Conservation (phyloP, 2,329 filamentous ascomycete species). For the Hymenoscyphus albidus region DNA sequence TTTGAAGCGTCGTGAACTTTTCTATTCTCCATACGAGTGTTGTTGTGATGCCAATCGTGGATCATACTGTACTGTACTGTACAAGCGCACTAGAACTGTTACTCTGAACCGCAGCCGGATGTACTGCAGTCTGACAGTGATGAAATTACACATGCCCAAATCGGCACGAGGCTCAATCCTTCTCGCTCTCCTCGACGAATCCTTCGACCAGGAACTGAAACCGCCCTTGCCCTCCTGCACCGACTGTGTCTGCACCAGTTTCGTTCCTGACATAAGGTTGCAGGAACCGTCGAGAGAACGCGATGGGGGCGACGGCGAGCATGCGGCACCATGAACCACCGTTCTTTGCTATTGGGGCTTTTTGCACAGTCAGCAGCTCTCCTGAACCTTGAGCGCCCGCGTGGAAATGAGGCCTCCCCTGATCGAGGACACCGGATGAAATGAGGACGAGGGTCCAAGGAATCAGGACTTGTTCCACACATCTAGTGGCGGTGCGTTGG, state of each 20-base stretch:
- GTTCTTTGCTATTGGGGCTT: not conserved
- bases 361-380: constrained; percentile 1
- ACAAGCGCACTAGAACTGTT: not conserved
- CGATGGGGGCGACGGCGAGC: not conserved
- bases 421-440: constrained; percentile 9
- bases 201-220: not conserved
- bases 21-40: not conserved
- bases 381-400: not conserved
- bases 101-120: not conserved
- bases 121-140: not conserved
- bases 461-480: not conserved
- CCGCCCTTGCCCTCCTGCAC: not conserved
- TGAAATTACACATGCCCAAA: not conserved
- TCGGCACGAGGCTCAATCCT: constrained; percentile 2
- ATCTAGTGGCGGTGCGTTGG: not conserved
- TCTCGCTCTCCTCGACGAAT: not conserved
- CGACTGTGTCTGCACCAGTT: not conserved
- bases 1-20: not conserved
- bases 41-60: not conserved
- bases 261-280: constrained; percentile 6
- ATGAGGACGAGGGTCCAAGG: constrained; percentile 1
- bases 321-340: not conserved
- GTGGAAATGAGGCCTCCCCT: constrained; percentile 9
- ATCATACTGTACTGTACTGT: not conserved
- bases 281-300: not conserved